Evolutionary conservation across 495 filamentous ascomycete genomes (phyloP).

Genomic region (Penicillium samsonianum): DNA sequence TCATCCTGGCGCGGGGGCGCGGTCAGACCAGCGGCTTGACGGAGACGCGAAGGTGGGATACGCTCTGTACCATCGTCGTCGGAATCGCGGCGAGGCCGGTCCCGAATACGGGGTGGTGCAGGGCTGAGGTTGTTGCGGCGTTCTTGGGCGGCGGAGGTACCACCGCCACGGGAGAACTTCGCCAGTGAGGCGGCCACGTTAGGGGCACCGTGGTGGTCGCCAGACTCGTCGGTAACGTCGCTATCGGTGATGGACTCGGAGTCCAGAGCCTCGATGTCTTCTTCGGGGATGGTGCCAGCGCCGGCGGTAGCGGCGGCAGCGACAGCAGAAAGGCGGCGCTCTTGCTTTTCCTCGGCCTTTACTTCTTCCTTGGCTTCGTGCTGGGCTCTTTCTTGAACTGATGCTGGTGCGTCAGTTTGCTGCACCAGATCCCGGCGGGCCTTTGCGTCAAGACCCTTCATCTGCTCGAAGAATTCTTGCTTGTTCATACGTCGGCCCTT

Average conservation of each 20-base stretch:
- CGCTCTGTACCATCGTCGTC: slow-evolving; percentile 62
- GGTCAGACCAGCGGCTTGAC: slow-evolving; percentile 39
- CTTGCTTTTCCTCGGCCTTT: slow-evolving; percentile 30
- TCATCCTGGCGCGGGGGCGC: slow-evolving; percentile 28
- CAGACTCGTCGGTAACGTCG: slow-evolving; percentile 29
- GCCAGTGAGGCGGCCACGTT: slow-evolving; percentile 49
- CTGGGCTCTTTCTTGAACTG: slow-evolving; percentile 57
- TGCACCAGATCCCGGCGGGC: slow-evolving; percentile 71
- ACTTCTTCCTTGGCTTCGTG: slow-evolving; percentile 42
- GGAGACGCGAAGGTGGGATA: slow-evolving; percentile 47
- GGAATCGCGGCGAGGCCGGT: slow-evolving; percentile 47
- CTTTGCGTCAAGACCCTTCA: slow-evolving; percentile 77
- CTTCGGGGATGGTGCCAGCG: slow-evolving; percentile 18
- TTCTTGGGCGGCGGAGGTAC: slow-evolving; percentile 48
- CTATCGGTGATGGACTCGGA: slow-evolving; percentile 35
- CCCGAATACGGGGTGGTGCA: slow-evolving; percentile 25
- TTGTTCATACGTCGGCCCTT: slow-evolving; percentile 81
- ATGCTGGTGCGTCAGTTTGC: slow-evolving; percentile 61
- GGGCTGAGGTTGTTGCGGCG: slow-evolving; percentile 46
- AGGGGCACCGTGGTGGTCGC: slow-evolving; percentile 35
- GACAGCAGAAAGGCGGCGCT: slow-evolving; percentile 31
- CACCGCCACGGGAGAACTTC: slow-evolving; percentile 36
- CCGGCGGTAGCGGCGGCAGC: slow-evolving; percentile 18
- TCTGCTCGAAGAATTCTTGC: slow-evolving; percentile 83
- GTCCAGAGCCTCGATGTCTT: slow-evolving; percentile 26